Evolutionary conservation across 2,329 filamentous ascomycete genomes (phyloP).

Genomic region (Alternaria conjuncta): DNA sequence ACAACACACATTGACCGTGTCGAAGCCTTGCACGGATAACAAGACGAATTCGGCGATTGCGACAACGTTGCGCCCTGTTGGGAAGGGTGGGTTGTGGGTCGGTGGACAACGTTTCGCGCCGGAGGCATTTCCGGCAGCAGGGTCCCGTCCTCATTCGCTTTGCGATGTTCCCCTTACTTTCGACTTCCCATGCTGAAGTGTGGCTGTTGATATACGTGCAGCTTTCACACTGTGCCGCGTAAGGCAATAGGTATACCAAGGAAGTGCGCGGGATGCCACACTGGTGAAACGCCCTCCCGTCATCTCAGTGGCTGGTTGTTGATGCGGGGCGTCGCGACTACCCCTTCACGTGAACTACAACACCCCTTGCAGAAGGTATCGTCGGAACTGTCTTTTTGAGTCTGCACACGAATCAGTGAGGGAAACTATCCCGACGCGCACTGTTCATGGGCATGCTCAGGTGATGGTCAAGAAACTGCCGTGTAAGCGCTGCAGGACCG

Average conservation of each 20-base stretch:
- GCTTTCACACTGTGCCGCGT: neutral
- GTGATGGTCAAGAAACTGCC: neutral
- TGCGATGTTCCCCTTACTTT: neutral
- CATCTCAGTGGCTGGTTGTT: neutral
- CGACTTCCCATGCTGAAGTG: neutral
- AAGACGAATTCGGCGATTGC: slow-evolving; percentile 4
- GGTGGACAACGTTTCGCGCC: neutral
- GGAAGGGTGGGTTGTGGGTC: slow-evolving; percentile 2
- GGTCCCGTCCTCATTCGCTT: neutral
- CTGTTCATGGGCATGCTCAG: neutral
- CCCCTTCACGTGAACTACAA: neutral
- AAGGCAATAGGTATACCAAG: neutral
- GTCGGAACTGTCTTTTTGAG: neutral
- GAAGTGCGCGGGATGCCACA: neutral
- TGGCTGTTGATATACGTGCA: neutral
- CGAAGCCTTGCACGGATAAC: slow-evolving; percentile 10
- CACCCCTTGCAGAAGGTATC: neutral
- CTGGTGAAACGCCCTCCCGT: neutral
- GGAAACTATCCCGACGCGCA: neutral
- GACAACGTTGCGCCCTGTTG: neutral
- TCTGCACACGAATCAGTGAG: neutral
- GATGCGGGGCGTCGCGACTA: neutral
- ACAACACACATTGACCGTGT: slow-evolving; percentile 2
- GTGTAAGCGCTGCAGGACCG: neutral
- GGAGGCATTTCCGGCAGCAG: neutral